Conservation (phyloP, 106 monocot genomes). For the Chionographis japonica region DNA sequence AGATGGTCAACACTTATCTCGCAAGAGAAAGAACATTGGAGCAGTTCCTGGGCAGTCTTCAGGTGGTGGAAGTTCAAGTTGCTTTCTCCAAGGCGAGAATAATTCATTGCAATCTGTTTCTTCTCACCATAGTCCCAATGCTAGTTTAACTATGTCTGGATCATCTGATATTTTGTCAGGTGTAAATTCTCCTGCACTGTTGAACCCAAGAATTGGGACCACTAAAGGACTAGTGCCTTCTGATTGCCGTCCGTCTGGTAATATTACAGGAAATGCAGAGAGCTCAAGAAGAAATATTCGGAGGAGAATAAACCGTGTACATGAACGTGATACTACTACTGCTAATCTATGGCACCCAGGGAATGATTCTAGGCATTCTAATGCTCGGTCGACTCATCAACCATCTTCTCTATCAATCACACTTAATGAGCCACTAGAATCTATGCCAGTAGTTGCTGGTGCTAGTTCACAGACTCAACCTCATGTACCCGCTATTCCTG, state of each 20-base stretch:
- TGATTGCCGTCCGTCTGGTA: constrained; percentile 7
- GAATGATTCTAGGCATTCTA: constrained; percentile 22
- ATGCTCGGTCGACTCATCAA: constrained; percentile 20
- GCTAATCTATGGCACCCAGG: constrained; percentile 23
- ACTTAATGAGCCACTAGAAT: constrained; percentile 20
- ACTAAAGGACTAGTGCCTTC: not conserved
- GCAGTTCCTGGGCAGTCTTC: constrained; percentile 40
- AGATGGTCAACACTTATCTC: constrained; percentile 24
- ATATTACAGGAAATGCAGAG: constrained; percentile 18
- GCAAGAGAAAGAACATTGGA: constrained; percentile 63
- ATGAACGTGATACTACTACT: constrained; percentile 16
- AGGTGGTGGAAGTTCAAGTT: constrained; percentile 22
- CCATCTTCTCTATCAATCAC: constrained; percentile 13
- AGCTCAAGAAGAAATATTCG: constrained; percentile 32
- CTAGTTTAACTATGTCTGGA: constrained; percentile 15
- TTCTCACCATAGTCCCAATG: constrained; percentile 1
- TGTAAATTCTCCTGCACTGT: constrained; percentile 6
- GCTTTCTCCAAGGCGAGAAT: constrained; percentile 22
- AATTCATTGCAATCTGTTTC: constrained; percentile 10
- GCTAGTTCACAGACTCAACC: constrained; percentile 19
- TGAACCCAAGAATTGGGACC: constrained; percentile 11
- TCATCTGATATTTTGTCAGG: constrained; percentile 7
- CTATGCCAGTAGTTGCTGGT: constrained; percentile 1
- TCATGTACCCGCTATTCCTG: constrained; percentile 5
- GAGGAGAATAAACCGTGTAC: constrained; percentile 30